Evolutionary conservation across 169 alveolate species (phyloP), one percentile per base, ranked within the genome.

Genomic region (Ichthyophthirius multifiliis): DNA sequence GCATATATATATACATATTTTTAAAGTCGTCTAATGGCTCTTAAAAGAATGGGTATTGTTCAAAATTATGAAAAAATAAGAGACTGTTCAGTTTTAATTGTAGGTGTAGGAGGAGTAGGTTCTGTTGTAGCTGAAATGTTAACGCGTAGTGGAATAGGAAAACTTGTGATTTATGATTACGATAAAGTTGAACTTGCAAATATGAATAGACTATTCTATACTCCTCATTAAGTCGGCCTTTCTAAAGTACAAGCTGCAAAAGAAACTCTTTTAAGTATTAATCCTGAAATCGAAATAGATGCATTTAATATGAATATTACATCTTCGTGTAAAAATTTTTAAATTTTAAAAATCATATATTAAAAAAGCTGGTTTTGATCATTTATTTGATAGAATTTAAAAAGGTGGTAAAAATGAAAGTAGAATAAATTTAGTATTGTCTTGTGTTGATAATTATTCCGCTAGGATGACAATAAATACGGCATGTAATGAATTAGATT

Each of bases 91-190:
- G 96, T 96, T 30, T 75, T 94, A 32, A 92, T 98, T 27, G 98
- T 98, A 12, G 99, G 99, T 13, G 97, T 98, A 1, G 99, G 99
- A 15, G 99, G 99, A 32, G 96, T 98, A 12, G 99, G 99, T 10
- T 96, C 98, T 20, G 98, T 96, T 18, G 98, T 96, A 35, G 98
- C 98, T 1, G 99, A 98, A 89, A 98, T 98, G 99, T 90, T 98
- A 43, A 94, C 98, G 9, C 90, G 99, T 75, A 96, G 99, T 82
- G 99, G 99, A 16, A 81, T 98, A 20, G 99, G 98, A 30, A 97
- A 96, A 84, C 83, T 97, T n/a, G 92, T 98, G 18, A 89, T 97
- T 44, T 93, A 93, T 83, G 99, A 98, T 87, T 98, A 95, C 88
- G 99, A 98, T 84, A 94, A 89, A 65, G 98, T 98, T 9, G 99